A percentile compares a stretch with the other conserved stretches of the same genome.
Conservation (phyloP, 306 rosid genomes). For the Lathyrus oleraceus region DNA sequence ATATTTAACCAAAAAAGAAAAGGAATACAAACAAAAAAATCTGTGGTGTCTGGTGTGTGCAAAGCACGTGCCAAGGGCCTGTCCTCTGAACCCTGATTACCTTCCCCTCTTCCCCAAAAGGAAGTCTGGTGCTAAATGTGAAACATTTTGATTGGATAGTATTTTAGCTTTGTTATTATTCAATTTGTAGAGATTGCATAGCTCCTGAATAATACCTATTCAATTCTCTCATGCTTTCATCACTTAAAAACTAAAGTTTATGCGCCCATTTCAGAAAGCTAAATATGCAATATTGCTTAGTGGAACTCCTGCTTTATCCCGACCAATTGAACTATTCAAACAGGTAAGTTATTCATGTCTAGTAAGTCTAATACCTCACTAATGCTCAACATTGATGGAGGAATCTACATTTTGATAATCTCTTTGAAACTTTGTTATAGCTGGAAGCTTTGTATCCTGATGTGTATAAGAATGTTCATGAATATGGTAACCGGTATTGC, state of each 20-base stretch:
- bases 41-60: conserved; percentile 5
- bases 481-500: conserved; percentile 93
- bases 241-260: conserved; percentile 13
- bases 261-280: conserved; percentile 67
- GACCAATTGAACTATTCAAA: conserved; percentile 89
- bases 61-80: conserved; percentile 18
- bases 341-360: conserved; percentile 57
- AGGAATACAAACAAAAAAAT: neutral
- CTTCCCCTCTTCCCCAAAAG: conserved; percentile 21
- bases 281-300: conserved; percentile 81
- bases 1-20: conserved; percentile 12
- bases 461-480: conserved; percentile 82
- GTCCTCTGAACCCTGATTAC: conserved; percentile 14
- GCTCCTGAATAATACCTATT: conserved; percentile 20
- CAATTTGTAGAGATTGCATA: neutral
- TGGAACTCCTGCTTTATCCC: conserved; percentile 98
- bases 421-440: conserved; percentile 53
- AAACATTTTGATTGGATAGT: conserved; percentile 11
- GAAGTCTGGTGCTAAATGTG: conserved; percentile 24
- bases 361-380: conserved; percentile 7
- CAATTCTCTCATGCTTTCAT: conserved; percentile 29
- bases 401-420: conserved; percentile 23
- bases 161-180: conserved; percentile 16
- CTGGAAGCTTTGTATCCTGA: conserved; percentile 95
- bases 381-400: conserved; percentile 25